Base-by-base conservation (phyloP, 2,329 filamentous ascomycete species). In the Penicillium sp. region DNA sequence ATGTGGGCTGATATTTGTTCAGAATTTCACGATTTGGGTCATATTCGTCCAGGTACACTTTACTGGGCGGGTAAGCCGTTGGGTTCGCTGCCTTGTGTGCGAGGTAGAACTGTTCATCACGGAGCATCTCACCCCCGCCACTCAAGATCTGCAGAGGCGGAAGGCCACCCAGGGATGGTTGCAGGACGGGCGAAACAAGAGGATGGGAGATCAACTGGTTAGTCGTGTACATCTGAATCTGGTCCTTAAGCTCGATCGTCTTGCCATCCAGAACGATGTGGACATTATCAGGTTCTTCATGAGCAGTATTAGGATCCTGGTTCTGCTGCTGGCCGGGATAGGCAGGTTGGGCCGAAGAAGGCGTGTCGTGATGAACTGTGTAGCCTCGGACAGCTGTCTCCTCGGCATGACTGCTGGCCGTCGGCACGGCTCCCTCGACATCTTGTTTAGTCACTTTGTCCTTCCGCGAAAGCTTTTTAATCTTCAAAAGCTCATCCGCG, bases 81-180 rank as follows among this genome's bases (percentile, higher is more conserved):
- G 92, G 92, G 48, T 93, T 80, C 9, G 92, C 89, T 28, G 86
- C 89, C 64, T 96, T 96, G 64, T 98, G 92, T 0, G 90, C 92
- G 10, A 96, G 57, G 48, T 94, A 95, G 35, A 96, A 85, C 58
- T 96, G 92, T 64, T 98, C 92, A 54, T 98, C 92, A 9, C 87
- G 79, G 12, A 98, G 72, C 33, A 93, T 75, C 60, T 98, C 92
- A 1, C 85, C 89, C 4, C 90, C 89, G 3, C 90, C 92, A 1
- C 83, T 82, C 58, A 95, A 79, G 29, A 98, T 83, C 4, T 95
- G 73, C 17, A 96, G 68, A 0, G 92, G 92, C 0, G 89, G 89
- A 3, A 98, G 73, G 0, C 92, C 92, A 28, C 92, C 92, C 0
- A 98, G 74, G 0, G 86, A 89, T 1, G 90, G 82, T 52, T 95